These are phyloP conservation scores for Apiotrichum sp. DNA, from an alignment of 1,284 basidiomycete genomes.

Conservation along the genomic window DNA sequence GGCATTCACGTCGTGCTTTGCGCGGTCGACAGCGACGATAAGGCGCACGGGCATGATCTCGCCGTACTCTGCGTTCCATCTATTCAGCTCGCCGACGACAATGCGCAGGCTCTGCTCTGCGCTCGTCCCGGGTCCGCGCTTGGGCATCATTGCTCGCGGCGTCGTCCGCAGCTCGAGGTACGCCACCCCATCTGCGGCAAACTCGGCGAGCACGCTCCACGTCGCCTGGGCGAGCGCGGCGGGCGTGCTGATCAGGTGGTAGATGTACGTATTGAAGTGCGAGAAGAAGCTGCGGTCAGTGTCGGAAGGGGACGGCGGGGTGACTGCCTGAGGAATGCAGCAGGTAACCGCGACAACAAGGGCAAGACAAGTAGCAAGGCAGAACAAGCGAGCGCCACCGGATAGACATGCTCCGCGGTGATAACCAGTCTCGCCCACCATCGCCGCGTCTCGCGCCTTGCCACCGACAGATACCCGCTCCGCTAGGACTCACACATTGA, in stretches of 20 bases:
- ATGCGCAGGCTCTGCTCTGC: slow-evolving; percentile 12
- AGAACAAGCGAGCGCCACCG: too few relatives aligned
- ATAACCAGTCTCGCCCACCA: too few relatives aligned
- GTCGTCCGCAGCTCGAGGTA: slow-evolving; percentile 36
- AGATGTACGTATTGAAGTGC: slow-evolving; percentile 31
- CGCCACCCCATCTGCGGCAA: slow-evolving; percentile 25
- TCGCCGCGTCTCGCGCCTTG: too few relatives aligned
- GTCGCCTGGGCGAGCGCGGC: slow-evolving; percentile 17
- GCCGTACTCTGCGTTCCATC: slow-evolving; percentile 18
- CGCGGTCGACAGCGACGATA: slow-evolving; percentile 25
- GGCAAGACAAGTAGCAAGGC: too few relatives aligned
- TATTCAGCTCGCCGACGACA: slow-evolving; percentile 18
- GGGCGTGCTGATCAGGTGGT: slow-evolving; percentile 18
- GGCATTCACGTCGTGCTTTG: slow-evolving; percentile 51
- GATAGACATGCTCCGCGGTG: background rate
- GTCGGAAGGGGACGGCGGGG: too few relatives aligned
- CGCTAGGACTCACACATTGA: slow-evolving; percentile 13
- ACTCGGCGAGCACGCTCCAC: slow-evolving; percentile 21
- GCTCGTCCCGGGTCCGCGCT: background rate
- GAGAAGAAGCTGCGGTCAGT: slow-evolving; percentile 24
- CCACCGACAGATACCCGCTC: too few relatives aligned
- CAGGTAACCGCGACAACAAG: too few relatives aligned
- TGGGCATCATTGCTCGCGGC: slow-evolving; percentile 18
- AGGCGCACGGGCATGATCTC: slow-evolving; percentile 20
- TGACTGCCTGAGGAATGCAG: too few relatives aligned